phyloP scores from a whole-genome alignment of 31 red algal genomes.

The Endocladia muricata region DNA sequence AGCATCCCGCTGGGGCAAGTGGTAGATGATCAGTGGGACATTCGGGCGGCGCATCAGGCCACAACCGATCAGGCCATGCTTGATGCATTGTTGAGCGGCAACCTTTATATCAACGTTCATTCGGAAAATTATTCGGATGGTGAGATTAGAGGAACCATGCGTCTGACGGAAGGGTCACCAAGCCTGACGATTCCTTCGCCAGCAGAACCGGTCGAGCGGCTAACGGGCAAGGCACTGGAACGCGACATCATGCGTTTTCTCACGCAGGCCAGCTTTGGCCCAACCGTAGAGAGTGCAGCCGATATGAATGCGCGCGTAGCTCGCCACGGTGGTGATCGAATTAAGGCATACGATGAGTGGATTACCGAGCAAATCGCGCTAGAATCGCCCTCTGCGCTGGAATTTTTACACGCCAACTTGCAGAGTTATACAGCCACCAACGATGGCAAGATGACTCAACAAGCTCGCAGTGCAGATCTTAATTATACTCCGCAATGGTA shows the following conservation, averaged over 20 bases:
- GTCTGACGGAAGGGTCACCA: not conserved
- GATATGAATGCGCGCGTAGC: not conserved
- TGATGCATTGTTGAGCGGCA: not conserved
- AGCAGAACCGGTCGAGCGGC: not conserved
- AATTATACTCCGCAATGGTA: too few species aligned
- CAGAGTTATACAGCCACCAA: too few species aligned
- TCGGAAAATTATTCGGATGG: not conserved
- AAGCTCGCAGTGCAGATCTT: too few species aligned
- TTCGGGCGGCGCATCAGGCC: not conserved
- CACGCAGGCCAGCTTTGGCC: conserved; percentile 10
- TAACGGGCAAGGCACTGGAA: not conserved
- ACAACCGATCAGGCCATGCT: conserved; percentile 2
- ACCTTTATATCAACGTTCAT: not conserved
- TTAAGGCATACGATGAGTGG: not conserved
- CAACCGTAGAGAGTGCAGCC: not conserved
- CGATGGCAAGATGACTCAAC: too few species aligned
- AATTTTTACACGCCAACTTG: too few species aligned
- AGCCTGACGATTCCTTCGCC: not conserved
- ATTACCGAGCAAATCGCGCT: too few species aligned
- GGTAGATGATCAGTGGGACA: not conserved
- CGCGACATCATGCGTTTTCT: conserved; percentile 14
- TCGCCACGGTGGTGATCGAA: not conserved
- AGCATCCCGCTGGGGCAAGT: not conserved
- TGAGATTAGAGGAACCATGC: not conserved
- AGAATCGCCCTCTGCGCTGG: too few species aligned